Evolutionary conservation across 257 asterid species (phyloP).

Genomic region (Petrea volubilis): DNA sequence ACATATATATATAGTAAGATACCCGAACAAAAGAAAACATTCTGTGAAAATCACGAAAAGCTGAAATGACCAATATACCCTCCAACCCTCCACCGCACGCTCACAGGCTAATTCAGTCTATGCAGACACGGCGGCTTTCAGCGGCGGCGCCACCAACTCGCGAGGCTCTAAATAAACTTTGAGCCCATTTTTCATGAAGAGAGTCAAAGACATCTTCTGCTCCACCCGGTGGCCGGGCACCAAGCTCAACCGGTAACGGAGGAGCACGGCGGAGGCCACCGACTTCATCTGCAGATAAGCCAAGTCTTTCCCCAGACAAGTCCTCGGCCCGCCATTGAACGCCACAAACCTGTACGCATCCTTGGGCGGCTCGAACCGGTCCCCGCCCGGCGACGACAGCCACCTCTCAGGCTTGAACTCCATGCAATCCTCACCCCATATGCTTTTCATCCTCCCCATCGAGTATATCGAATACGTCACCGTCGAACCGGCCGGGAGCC

Average conservation of each 20-base stretch:
- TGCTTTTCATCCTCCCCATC: conserved; percentile 64
- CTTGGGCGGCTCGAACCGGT: conserved; percentile 66
- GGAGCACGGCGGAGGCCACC: conserved; percentile 78
- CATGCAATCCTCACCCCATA: conserved; percentile 88
- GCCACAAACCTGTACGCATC: conserved; percentile 72
- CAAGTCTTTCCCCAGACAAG: conserved; percentile 83
- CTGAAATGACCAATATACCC: neutral
- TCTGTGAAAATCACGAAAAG: neutral
- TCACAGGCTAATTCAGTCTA: neutral
- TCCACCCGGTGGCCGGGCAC: conserved; percentile 81
- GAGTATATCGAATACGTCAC: conserved; percentile 83
- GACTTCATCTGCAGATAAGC: conserved; percentile 92
- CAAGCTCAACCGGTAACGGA: conserved; percentile 58
- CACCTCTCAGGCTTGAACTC: conserved; percentile 91
- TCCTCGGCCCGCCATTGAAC: conserved; percentile 82
- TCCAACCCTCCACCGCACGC: neutral
- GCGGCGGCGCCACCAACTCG: conserved; percentile 9
- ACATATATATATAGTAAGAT: neutral
- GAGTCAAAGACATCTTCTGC: conserved; percentile 85
- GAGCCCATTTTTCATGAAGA: conserved; percentile 75
- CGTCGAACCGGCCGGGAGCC: conserved; percentile 77
- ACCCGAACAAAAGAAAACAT: neutral
- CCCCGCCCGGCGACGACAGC: conserved; percentile 54
- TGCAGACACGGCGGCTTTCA: conserved; percentile 38
- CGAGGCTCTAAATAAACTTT: conserved; percentile 39